Conservation (phyloP, 768 basidiomycete species). For the Suillus alpinus region DNA sequence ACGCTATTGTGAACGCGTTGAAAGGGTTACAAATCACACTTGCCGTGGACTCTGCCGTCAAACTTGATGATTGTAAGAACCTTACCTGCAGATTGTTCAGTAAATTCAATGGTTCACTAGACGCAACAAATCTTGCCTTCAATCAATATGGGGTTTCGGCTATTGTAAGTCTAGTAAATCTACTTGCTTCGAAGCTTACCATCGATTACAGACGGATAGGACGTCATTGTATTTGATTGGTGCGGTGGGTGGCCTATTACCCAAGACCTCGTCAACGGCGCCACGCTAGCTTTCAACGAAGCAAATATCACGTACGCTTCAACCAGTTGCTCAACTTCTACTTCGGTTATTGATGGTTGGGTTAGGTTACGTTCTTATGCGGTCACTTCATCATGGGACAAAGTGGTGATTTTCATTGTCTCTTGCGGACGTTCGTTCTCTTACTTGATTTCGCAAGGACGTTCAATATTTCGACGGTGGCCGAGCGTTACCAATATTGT, state of each 20-base stretch:
- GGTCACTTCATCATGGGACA: too few relatives aligned
- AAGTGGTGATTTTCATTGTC: too few relatives aligned
- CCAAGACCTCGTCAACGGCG: conserved; percentile 60
- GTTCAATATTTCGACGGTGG: too few relatives aligned
- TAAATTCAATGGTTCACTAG: conserved; percentile 27
- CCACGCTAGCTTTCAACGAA: conserved; percentile 50
- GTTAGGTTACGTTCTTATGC: too few relatives aligned
- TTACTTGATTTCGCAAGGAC: too few relatives aligned
- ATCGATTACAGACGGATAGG: conserved; percentile 48
- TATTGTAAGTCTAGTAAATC: conserved; percentile 34
- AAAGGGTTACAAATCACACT: conserved; percentile 59
- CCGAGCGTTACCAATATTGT: too few relatives aligned
- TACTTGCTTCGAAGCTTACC: conserved; percentile 6
- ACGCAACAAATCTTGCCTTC: conserved; percentile 55
- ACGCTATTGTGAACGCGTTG: conserved; percentile 62
- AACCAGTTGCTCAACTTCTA: not conserved
- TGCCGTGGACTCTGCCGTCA: conserved; percentile 48
- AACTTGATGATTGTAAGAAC: conserved; percentile 63
- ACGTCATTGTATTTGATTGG: conserved; percentile 66
- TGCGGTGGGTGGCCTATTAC: conserved; percentile 66
- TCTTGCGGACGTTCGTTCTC: too few relatives aligned
- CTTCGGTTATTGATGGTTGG: conserved; percentile 45
- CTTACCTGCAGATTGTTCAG: not conserved
- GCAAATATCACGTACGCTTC: conserved; percentile 55
- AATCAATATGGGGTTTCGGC: conserved; percentile 55